Percentiles rank a stretch among this genome's conserved stretches.
These are phyloP conservation scores for Coemansia sp. DNA, from an alignment of 371 early-diverging fungal species.

Conservation along the genomic window DNA sequence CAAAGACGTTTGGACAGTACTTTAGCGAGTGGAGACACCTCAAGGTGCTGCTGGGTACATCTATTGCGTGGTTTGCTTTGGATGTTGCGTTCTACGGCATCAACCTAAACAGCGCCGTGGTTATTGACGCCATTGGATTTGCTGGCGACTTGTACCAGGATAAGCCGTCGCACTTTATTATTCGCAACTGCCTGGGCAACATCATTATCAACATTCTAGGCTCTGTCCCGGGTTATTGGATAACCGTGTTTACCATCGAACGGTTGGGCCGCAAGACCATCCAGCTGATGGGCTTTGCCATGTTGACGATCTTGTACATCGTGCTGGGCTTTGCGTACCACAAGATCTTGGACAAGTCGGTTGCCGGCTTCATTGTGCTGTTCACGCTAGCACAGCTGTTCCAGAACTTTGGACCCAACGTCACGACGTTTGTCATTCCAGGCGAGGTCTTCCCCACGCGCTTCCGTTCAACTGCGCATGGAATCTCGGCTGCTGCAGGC, in stretches of 20 bases:
- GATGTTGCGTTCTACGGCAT: conserved; percentile 90
- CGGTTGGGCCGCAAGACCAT: conserved; percentile 77
- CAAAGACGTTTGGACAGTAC: conserved; percentile 63
- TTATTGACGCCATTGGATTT: conserved; percentile 73
- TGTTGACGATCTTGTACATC: conserved; percentile 70
- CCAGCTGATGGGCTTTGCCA: conserved; percentile 76
- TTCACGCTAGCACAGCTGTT: conserved; percentile 82
- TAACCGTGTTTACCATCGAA: conserved; percentile 78
- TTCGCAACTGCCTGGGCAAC: conserved; percentile 64
- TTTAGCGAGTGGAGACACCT: conserved; percentile 76
- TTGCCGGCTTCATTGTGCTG: conserved; percentile 67
- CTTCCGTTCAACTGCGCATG: conserved; percentile 82
- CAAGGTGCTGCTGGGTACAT: conserved; percentile 77
- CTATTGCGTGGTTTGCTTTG: conserved; percentile 80
- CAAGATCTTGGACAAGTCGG: conserved; percentile 57
- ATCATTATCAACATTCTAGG: conserved; percentile 82
- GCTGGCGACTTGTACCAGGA: conserved; percentile 41
- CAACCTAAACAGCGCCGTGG: conserved; percentile 75
- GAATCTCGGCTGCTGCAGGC: conserved; percentile 85
- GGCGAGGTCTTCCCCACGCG: conserved; percentile 89
- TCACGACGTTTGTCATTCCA: conserved; percentile 86
- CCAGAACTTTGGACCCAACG: conserved; percentile 91
- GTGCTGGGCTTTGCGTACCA: conserved; percentile 73
- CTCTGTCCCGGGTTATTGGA: conserved; percentile 87
- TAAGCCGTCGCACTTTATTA: conserved; percentile 37